Base-by-base conservation (phyloP, 2,329 filamentous ascomycete species). In the Nigrospora oryzae region DNA sequence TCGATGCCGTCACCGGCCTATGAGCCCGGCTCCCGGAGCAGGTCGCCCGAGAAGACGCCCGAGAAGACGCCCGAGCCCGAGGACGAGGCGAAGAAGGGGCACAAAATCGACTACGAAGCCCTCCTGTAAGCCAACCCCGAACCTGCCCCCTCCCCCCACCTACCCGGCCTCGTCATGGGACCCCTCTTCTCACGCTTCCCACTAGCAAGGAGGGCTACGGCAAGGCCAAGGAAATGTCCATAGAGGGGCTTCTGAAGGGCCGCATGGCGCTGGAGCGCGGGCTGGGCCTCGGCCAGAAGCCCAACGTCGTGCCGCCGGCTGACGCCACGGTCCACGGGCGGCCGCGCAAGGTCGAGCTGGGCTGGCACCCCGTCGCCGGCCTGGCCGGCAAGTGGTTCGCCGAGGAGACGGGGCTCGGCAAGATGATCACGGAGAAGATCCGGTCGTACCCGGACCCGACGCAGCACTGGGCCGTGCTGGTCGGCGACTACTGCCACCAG, bases 381-480 rank as follows among this genome's bases (percentile, higher is more conserved):
- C 60, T 73, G 15, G 73, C 72, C 0, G 75, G 75, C 36, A 77
- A 76, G 52, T 79, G 75, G 75, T 74, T 79, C 42, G 74, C 75
- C 13, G 74, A 79, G 44, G 63, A 73, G 53, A 77, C 74, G 0
- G 70, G 71, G 0, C 55, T 79, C 17, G 76, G 76, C 3, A 73
- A 71, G 58, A 62, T 74, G 63, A 79, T 80, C 47, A 77, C 73
- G 0, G 70, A 75, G 38, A 72, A 68, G 49, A 70, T 75, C 44
- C 69, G 74, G 51, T 66, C 63, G 46, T 78, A 74, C 49, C 76
- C 76, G 0, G 76, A 80, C 53, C 76, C 76, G 4, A 78, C 74
- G 4, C 76, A 80, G 59, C 76, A 80, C 53, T 80, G 76, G 76
- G 75, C 74, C 3, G 71, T 79, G 1, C 62, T 80, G 0, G 73